Evolutionary conservation across 805 yeast genomes (phyloP).

Genomic region (Helenozyma rhizophorensis): DNA sequence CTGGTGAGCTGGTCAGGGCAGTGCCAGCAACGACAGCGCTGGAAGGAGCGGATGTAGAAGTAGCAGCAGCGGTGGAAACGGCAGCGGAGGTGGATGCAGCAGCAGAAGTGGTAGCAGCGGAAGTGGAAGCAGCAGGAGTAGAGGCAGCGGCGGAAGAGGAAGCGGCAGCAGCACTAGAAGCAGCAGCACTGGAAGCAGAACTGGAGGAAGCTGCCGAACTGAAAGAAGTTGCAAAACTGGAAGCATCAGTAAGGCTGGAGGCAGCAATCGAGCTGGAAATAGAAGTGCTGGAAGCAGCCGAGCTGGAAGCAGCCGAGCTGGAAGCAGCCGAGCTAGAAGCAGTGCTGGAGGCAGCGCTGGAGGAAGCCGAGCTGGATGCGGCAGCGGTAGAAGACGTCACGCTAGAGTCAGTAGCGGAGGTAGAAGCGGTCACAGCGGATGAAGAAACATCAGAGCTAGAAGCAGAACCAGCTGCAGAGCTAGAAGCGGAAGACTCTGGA

Average conservation of each 20-base stretch:
- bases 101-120: constrained; percentile 1
- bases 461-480: constrained; percentile 5
- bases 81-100: background rate
- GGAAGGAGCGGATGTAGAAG: constrained; percentile 1
- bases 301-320: background rate
- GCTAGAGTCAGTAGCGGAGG: background rate
- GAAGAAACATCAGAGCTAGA: constrained; percentile 1
- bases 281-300: constrained; percentile 1
- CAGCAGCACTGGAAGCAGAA: constrained; percentile 2
- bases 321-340: background rate
- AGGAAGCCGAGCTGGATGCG: background rate
- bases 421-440: background rate
- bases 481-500: constrained; percentile 1
- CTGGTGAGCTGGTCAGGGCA: background rate
- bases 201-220: constrained; percentile 1
- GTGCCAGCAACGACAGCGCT: background rate
- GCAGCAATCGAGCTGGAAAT: background rate
- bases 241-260: background rate
- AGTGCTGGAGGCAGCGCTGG: background rate
- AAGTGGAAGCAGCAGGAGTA: background rate
- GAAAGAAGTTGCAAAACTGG: constrained; percentile 1
- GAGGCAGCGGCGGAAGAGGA: background rate
- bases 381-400: background rate
- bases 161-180: constrained; percentile 1
- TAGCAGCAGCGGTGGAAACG: background rate